Conservation (phyloP, 192 early-diverging fungal genomes). For the Endogone sp. region DNA sequence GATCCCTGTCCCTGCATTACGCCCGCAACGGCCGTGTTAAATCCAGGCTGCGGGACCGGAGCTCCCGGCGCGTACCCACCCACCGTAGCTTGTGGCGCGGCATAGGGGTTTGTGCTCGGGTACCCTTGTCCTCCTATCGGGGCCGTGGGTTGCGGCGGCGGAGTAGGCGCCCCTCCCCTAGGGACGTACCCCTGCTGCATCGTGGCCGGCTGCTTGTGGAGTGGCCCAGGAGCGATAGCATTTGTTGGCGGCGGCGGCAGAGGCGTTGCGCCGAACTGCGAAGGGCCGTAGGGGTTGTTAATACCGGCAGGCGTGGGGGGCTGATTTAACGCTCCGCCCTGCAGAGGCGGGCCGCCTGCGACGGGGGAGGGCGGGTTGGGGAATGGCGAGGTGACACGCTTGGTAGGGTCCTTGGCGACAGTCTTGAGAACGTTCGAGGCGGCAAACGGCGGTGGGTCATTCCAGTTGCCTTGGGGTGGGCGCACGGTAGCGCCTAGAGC, state of each 20-base stretch:
- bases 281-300: too few relatives aligned
- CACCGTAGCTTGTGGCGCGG: conserved; percentile 17
- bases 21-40: too few relatives aligned
- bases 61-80: conserved; percentile 26
- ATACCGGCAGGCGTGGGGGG: conserved; percentile 18
- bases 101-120: conserved; percentile 20
- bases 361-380: conserved; percentile 9
- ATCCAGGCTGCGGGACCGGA: too few relatives aligned
- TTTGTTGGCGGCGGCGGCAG: conserved; percentile 43
- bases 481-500: not conserved
- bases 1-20: too few relatives aligned
- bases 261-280: conserved; percentile 8
- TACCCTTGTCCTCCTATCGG: conserved; percentile 9
- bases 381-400: conserved; percentile 35
- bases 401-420: conserved; percentile 1
- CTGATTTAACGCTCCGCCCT: not conserved
- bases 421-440: not conserved
- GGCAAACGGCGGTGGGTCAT: conserved; percentile 46
- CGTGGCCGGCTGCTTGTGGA: not conserved
- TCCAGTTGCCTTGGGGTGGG: conserved; percentile 48
- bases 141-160: conserved; percentile 10
- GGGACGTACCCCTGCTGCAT: conserved; percentile 15
- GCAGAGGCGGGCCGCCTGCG: not conserved
- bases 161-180: conserved; percentile 21
- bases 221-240: conserved; percentile 21